A percentile compares a stretch with the other conserved stretches of the same genome.
Evolutionary conservation across 495 filamentous ascomycete genomes (phyloP).

Genomic region (Aspergillus saccharolyticus): DNA sequence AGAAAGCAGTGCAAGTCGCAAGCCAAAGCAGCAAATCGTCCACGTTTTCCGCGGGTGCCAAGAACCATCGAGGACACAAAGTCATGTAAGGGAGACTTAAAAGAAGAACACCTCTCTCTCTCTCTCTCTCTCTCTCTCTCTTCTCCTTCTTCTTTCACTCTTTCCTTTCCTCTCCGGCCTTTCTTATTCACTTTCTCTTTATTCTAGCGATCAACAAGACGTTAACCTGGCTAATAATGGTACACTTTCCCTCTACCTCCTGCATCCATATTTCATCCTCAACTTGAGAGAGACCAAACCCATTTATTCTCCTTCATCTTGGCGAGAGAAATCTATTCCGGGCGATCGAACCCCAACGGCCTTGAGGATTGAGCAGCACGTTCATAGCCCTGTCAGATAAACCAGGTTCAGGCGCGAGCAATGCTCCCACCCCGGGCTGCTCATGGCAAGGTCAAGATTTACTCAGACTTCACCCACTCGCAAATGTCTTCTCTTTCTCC

Average conservation of each 20-base stretch:
- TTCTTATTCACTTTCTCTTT: background rate
- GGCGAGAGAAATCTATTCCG: too few species aligned
- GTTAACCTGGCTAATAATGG: background rate
- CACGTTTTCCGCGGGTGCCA: conserved; percentile 19
- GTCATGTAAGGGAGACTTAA: background rate
- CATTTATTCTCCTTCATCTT: too few species aligned
- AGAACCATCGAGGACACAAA: conserved; percentile 12
- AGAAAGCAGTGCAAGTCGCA: conserved; percentile 13
- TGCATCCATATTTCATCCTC: background rate
- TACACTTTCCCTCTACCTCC: background rate
- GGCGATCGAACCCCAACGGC: too few species aligned
- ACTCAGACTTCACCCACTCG: too few species aligned
- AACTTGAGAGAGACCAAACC: too few species aligned
- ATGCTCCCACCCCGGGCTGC: background rate
- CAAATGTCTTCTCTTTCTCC: too few species aligned
- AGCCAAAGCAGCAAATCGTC: conserved; percentile 12
- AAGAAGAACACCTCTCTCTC: too few species aligned
- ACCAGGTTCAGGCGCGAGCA: background rate
- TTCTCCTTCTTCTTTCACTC: background rate
- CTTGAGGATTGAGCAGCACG: background rate
- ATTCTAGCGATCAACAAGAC: background rate
- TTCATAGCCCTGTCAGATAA: background rate
- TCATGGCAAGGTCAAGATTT: too few species aligned
- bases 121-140: background rate
- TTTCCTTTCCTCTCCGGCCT: background rate